A percentile compares a stretch with the other conserved stretches of the same genome.
phyloP scores from a whole-genome alignment of 2,329 filamentous ascomycete genomes.

The Lasiodiplodia gonubiensis region DNA sequence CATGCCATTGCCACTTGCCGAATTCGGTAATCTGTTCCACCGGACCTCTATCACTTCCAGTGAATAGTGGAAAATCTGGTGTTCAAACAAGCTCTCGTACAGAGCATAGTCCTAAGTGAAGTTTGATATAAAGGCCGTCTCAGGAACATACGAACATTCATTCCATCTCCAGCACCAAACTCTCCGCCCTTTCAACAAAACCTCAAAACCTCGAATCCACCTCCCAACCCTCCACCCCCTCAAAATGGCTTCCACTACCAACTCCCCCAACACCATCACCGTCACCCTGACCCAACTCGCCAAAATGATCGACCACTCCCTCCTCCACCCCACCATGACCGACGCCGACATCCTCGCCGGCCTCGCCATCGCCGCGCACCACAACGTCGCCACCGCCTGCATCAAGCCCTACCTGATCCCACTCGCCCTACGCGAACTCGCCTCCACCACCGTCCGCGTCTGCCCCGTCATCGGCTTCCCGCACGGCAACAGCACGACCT shows the following conservation, averaged over 20 bases:
- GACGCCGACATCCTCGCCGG: constrained; percentile 59
- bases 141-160: no score
- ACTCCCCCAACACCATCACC: constrained; percentile 12
- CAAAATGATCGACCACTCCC: constrained; percentile 65
- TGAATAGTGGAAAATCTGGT: no score
- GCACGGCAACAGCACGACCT: constrained; percentile 62
- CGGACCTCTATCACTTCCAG: no score
- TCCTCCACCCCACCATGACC: constrained; percentile 67
- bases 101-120: no score
- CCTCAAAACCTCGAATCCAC: no score
- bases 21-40: no score
- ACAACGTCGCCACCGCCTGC: constrained; percentile 53
- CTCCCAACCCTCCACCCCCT: not conserved
- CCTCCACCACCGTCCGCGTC: constrained; percentile 56
- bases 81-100: no score
- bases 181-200: no score
- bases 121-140: no score
- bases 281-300: constrained; percentile 48
- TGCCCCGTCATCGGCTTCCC: constrained; percentile 68
- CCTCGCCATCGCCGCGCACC: constrained; percentile 54
- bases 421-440: constrained; percentile 55
- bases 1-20: no score
- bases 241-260: not conserved
- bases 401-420: constrained; percentile 64
- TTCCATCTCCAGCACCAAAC: no score